These are phyloP conservation scores for Thymus quinquecostatus DNA, from an alignment of 257 asterid species.

Conservation along the genomic window DNA sequence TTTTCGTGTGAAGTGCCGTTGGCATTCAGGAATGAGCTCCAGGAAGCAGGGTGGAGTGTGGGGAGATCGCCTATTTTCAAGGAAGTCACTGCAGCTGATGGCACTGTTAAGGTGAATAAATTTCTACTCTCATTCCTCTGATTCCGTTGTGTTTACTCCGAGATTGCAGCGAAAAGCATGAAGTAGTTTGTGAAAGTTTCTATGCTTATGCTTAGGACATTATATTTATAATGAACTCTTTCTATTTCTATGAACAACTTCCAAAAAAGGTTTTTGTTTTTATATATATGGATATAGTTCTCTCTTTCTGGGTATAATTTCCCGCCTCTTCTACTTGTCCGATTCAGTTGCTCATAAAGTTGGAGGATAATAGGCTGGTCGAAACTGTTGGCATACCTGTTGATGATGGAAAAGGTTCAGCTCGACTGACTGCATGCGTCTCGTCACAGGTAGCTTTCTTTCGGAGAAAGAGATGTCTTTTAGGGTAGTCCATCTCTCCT, in stretches of 20 bases:
- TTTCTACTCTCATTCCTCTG: constrained; percentile 15
- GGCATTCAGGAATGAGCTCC: constrained; percentile 76
- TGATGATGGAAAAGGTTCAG: constrained; percentile 66
- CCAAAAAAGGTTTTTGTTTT: neutral
- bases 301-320: constrained; percentile 4
- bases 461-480: constrained; percentile 5
- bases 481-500: constrained; percentile 10
- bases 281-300: neutral
- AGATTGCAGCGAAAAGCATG: neutral
- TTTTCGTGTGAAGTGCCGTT: constrained; percentile 62
- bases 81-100: constrained; percentile 80
- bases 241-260: neutral
- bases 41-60: constrained; percentile 86
- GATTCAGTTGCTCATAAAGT: constrained; percentile 73
- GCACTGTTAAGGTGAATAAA: constrained; percentile 79
- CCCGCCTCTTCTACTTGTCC: constrained; percentile 17
- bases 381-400: constrained; percentile 98
- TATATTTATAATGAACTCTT: neutral
- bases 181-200: neutral
- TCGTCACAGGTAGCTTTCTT: constrained; percentile 78
- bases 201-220: neutral
- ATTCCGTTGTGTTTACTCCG: neutral
- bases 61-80: constrained; percentile 77
- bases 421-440: constrained; percentile 92
- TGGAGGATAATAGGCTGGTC: constrained; percentile 83